phyloP scores from a whole-genome alignment of 176 grass and related monocot genomes.

The Oryza meyeriana region DNA sequence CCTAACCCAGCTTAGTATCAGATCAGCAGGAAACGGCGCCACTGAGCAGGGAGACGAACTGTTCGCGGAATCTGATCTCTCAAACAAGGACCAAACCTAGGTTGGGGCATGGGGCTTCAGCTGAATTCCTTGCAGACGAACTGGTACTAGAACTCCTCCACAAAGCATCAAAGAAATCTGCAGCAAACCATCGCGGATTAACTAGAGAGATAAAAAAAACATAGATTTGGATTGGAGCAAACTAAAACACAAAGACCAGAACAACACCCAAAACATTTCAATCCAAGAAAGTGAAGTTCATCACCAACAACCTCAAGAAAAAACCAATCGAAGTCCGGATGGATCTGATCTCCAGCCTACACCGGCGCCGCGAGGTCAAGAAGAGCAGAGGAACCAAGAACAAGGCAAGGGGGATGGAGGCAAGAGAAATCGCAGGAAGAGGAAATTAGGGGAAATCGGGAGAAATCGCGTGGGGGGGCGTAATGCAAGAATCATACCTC shows the following conservation, averaged over 20 bases:
- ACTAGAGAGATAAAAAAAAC: not conserved
- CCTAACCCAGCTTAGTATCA: not conserved
- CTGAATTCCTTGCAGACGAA: not conserved
- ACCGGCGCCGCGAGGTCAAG: not conserved
- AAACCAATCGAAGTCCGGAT: not conserved
- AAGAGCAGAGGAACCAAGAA: not conserved
- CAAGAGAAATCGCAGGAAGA: not conserved
- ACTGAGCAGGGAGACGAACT: not conserved
- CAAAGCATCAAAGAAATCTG: not conserved
- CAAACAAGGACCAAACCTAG: not conserved
- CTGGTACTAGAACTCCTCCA: not conserved
- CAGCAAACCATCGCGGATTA: not conserved
- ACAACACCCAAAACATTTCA: not conserved
- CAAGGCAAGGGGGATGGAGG: not conserved
- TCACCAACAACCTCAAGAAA: not conserved
- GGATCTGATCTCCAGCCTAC: not conserved
- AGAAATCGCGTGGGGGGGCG: not conserved
- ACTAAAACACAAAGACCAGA: not conserved
- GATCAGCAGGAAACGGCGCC: not conserved
- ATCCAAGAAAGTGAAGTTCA: not conserved
- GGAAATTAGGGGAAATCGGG: not conserved
- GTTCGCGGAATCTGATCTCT: not conserved
- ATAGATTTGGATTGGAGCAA: not conserved
- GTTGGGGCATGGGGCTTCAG: not conserved
- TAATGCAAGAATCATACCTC: constrained; percentile 44